Evolutionary conservation across 1,139 yeast species (phyloP).

Genomic region (Entelexis sorbosivorans): DNA sequence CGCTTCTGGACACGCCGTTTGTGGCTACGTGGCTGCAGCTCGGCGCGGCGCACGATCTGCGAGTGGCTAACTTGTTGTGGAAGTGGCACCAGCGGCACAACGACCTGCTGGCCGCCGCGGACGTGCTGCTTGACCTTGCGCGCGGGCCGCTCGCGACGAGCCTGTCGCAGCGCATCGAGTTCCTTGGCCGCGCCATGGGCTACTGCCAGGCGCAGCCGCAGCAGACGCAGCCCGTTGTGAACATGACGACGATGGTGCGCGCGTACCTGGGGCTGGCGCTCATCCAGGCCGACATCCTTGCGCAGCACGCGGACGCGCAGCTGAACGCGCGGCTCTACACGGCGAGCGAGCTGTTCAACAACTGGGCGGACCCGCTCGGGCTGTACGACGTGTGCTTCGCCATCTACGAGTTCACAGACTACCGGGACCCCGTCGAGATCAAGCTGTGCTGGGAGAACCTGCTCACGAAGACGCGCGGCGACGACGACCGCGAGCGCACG

Average conservation of each 20-base stretch:
- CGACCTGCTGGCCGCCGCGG: conserved; percentile 71
- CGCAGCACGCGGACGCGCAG: conserved; percentile 42
- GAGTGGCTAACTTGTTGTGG: conserved; percentile 78
- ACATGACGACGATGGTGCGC: conserved; percentile 56
- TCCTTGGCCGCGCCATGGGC: conserved; percentile 82
- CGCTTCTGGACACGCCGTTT: conserved; percentile 72
- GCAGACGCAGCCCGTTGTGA: conserved; percentile 63
- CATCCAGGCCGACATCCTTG: conserved; percentile 71
- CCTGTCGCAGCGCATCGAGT: conserved; percentile 71
- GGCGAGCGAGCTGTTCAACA: conserved; percentile 72
- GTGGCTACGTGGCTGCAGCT: conserved; percentile 68
- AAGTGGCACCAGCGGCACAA: conserved; percentile 77
- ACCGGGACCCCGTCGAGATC: conserved; percentile 33
- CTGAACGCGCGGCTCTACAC: conserved; percentile 57
- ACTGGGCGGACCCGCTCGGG: conserved; percentile 77
- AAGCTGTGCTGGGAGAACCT: conserved; percentile 32
- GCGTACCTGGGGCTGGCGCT: conserved; percentile 82
- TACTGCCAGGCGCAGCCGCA: conserved; percentile 75
- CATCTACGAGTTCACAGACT: conserved; percentile 71
- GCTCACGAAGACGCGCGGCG: conserved; percentile 30
- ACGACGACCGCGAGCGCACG: conserved; percentile 26
- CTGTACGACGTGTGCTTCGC: conserved; percentile 72
- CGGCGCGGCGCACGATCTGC: conserved; percentile 54
- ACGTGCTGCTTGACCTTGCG: conserved; percentile 63
- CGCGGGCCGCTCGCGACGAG: conserved; percentile 56